Percentiles rank a stretch among this genome's conserved stretches.
phyloP scores from a whole-genome alignment of 306 rosid species.

The Boehmeria nivea region DNA sequence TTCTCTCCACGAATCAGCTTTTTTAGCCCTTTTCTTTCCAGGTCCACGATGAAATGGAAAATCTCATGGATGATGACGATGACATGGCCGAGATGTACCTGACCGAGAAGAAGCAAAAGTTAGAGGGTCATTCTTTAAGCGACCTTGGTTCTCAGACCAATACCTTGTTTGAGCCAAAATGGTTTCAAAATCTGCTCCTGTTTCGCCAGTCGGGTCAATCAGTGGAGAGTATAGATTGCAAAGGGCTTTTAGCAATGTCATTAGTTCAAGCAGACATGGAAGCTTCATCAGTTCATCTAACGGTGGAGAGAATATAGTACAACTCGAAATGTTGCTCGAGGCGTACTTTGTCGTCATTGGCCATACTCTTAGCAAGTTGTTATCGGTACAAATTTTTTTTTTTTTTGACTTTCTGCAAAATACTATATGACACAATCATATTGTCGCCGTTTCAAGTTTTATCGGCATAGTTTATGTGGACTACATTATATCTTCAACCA shows the following conservation, averaged over 20 bases:
- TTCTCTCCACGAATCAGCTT: slow-evolving; percentile 16
- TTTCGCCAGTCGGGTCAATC: slow-evolving; percentile 58
- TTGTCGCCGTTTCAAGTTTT: too few relatives aligned
- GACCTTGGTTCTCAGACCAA: slow-evolving; percentile 37
- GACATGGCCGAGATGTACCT: slow-evolving; percentile 55
- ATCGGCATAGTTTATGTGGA: too few relatives aligned
- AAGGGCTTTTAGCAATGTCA: slow-evolving; percentile 69
- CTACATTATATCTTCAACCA: too few relatives aligned
- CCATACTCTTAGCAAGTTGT: slow-evolving; percentile 39
- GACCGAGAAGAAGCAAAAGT: slow-evolving; percentile 41
- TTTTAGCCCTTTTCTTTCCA: slow-evolving; percentile 28
- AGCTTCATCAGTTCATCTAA: slow-evolving; percentile 57
- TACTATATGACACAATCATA: background rate
- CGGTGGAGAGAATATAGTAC: slow-evolving; percentile 55
- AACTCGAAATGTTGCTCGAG: slow-evolving; percentile 53
- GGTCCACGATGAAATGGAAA: slow-evolving; percentile 49
- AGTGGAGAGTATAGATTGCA: slow-evolving; percentile 50
- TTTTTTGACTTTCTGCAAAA: slow-evolving; percentile 16
- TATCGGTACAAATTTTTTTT: slow-evolving; percentile 35
- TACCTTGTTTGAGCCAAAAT: slow-evolving; percentile 20
- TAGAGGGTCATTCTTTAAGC: slow-evolving; percentile 37
- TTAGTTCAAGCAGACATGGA: slow-evolving; percentile 56
- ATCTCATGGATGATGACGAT: slow-evolving; percentile 49
- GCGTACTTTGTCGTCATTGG: slow-evolving; percentile 45
- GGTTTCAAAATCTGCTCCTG: slow-evolving; percentile 67